A percentile compares a stretch with the other conserved stretches of the same genome.
Conservation (phyloP, 1,284 basidiomycete genomes). For the Schizophyllum amplum region DNA sequence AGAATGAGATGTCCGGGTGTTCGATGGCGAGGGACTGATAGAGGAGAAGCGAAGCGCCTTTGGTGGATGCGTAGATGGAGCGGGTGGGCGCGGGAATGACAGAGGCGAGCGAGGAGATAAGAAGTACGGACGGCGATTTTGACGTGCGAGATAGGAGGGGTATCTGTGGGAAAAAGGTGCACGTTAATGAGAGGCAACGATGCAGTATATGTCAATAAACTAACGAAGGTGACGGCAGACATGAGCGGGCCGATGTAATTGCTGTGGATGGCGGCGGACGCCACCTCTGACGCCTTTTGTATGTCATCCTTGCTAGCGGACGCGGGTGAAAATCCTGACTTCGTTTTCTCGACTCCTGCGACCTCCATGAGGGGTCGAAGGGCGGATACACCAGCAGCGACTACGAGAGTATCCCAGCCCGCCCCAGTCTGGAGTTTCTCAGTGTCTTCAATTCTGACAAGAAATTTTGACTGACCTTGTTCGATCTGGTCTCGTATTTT, state of each 20-base stretch:
- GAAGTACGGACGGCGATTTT: conserved; percentile 62
- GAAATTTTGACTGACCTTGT: conserved; percentile 52
- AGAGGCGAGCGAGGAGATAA: conserved; percentile 77
- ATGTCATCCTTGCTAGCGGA: conserved; percentile 42
- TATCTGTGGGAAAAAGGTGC: conserved; percentile 53
- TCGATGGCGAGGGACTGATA: conserved; percentile 79
- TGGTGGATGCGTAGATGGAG: conserved; percentile 79
- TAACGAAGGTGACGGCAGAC: conserved; percentile 58
- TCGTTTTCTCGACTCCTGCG: conserved; percentile 47
- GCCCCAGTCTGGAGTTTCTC: conserved; percentile 49
- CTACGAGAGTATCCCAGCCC: conserved; percentile 81
- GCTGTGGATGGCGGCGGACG: conserved; percentile 43
- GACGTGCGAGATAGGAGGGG: conserved; percentile 72
- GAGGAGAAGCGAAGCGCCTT: conserved; percentile 72
- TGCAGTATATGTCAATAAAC: conserved; percentile 21
- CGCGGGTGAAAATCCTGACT: conserved; percentile 14
- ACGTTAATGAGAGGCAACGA: neutral
- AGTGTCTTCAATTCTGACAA: no score
- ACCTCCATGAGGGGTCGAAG: conserved; percentile 71
- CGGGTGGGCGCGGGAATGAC: conserved; percentile 83
- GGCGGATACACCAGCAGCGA: conserved; percentile 83
- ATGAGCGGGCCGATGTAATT: conserved; percentile 64
- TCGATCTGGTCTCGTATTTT: conserved; percentile 47
- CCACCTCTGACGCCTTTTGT: conserved; percentile 41
- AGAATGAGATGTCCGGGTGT: conserved; percentile 56